phyloP scores from a whole-genome alignment of 768 basidiomycete genomes.

The Suillus bovinus region DNA sequence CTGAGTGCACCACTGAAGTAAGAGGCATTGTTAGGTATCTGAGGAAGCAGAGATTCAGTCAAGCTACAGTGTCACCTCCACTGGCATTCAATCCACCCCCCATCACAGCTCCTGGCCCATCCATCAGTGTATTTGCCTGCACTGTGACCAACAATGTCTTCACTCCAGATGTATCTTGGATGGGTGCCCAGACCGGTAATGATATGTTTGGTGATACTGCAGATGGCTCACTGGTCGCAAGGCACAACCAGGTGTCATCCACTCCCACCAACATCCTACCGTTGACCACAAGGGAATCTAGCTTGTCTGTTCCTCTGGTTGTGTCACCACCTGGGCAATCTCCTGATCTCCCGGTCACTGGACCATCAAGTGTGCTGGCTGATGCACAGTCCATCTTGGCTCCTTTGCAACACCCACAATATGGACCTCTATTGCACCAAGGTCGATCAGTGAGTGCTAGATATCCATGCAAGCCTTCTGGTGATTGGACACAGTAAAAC shows the following conservation, averaged over 20 bases:
- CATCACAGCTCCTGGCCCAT: neutral
- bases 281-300: neutral
- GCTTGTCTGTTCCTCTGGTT: neutral
- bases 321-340: neutral
- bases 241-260: neutral
- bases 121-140: neutral
- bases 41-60: neutral
- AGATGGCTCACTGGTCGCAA: neutral
- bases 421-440: neutral
- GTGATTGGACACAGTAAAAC: neutral
- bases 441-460: neutral
- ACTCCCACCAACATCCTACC: neutral
- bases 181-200: neutral
- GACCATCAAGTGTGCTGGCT: neutral
- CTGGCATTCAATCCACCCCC: neutral
- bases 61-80: neutral
- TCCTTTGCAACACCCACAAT: neutral
- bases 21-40: neutral
- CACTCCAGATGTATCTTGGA: neutral
- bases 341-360: neutral
- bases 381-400: neutral
- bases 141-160: neutral
- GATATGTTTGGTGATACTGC: neutral
- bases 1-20: neutral
- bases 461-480: neutral